These are phyloP conservation scores for Pichia sporocuriosa DNA, from an alignment of 805 yeast species.

Conservation along the genomic window DNA sequence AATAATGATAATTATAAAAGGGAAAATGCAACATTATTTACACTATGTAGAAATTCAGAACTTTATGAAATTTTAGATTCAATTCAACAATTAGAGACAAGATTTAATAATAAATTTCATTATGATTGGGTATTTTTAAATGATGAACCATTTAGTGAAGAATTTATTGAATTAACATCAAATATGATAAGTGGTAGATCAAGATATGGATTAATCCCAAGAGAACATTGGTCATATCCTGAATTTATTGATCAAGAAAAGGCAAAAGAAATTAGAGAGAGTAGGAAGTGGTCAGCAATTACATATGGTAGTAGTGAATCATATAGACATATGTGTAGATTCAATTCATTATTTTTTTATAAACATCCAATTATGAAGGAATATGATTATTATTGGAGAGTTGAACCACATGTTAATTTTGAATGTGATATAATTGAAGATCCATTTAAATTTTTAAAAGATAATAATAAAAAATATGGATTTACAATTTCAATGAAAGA, in stretches of 20 bases:
- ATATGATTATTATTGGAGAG: conserved; percentile 57
- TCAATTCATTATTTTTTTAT: conserved; percentile 45
- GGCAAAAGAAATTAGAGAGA: conserved; percentile 33
- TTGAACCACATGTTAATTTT: conserved; percentile 48
- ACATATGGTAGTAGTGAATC: conserved; percentile 60
- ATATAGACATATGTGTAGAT: conserved; percentile 68
- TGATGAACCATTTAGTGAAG: conserved; percentile 38
- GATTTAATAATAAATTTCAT: conserved; percentile 33
- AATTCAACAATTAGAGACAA: conserved; percentile 32
- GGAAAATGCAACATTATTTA: conserved; percentile 55
- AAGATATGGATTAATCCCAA: conserved; percentile 40
- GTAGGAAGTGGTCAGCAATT: conserved; percentile 32
- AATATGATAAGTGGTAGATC: conserved; percentile 39
- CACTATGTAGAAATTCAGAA: conserved; percentile 39
- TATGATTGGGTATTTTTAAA: conserved; percentile 46
- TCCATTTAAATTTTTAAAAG: conserved; percentile 48
- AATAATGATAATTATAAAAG: conserved; percentile 16
- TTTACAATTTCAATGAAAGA: conserved; percentile 49
- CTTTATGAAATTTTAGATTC: conserved; percentile 35
- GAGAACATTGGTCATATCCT: conserved; percentile 49
- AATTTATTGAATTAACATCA: conserved; percentile 35
- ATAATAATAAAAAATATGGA: conserved; percentile 42
- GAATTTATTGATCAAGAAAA: conserved; percentile 35
- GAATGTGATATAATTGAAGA: conserved; percentile 49
- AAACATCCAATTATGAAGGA: conserved; percentile 45